A percentile compares a stretch with the other conserved stretches of the same genome.
phyloP scores from a whole-genome alignment of 805 yeast species.

The Metahyphopichia silvanorum region DNA sequence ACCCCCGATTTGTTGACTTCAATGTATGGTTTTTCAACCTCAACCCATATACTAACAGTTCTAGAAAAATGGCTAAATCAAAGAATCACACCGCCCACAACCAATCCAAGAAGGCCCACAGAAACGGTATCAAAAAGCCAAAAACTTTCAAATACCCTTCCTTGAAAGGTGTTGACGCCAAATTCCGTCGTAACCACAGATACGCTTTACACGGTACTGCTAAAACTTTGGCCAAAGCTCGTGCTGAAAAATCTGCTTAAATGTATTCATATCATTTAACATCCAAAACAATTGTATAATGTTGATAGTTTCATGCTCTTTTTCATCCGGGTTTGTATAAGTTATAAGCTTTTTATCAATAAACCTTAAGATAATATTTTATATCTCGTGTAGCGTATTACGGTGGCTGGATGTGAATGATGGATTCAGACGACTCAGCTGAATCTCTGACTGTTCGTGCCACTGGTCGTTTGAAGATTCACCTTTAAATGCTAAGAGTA shows the following conservation, averaged over 20 bases:
- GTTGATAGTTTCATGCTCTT: constrained; percentile 14
- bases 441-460: too few relatives aligned
- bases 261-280: constrained; percentile 5
- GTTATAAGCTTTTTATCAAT: too few relatives aligned
- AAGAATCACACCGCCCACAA: constrained; percentile 99
- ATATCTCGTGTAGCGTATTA: too few relatives aligned
- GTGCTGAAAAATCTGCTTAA: constrained; percentile 51
- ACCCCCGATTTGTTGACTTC: too few relatives aligned
- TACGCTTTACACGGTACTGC: constrained; percentile 98
- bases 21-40: too few relatives aligned
- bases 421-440: too few relatives aligned
- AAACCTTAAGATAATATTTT: too few relatives aligned
- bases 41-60: constrained; percentile 27
- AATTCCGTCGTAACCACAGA: constrained; percentile 99
- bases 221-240: constrained; percentile 84
- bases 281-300: constrained; percentile 7
- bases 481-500: too few relatives aligned
- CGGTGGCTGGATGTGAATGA: too few relatives aligned
- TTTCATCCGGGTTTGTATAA: too few relatives aligned
- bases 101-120: constrained; percentile 99
- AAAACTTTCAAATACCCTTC: constrained; percentile 98
- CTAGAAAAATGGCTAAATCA: constrained; percentile 86
- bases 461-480: too few relatives aligned
- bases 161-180: constrained; percentile 97
- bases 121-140: constrained; percentile 99